Conservation (phyloP, 441 rosid species). For the Corymbia calophylla region DNA sequence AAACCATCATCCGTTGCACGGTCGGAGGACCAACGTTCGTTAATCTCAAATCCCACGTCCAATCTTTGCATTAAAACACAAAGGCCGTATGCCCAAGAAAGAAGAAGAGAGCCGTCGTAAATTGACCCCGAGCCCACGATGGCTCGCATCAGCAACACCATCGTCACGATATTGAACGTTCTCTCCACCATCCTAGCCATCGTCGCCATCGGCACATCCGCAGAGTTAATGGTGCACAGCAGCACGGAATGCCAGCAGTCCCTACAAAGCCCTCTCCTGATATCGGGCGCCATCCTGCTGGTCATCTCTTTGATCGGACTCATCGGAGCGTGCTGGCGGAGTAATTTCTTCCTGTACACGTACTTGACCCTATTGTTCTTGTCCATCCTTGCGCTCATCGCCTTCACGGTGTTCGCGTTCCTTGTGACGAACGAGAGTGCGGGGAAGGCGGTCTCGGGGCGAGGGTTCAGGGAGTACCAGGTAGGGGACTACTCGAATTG, state of each 20-base stretch:
- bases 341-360: neutral
- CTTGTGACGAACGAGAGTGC: neutral
- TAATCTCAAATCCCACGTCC: neutral
- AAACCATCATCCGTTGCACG: neutral
- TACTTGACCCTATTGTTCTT: neutral
- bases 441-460: neutral
- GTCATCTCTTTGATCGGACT: neutral
- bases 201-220: neutral
- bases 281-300: neutral
- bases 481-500: neutral
- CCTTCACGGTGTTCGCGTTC: neutral
- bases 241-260: neutral
- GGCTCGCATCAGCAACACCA: neutral
- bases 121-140: neutral
- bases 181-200: neutral
- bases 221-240: neutral
- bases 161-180: neutral
- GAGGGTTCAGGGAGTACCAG: neutral
- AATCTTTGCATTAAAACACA: neutral
- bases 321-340: neutral
- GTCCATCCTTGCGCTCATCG: neutral
- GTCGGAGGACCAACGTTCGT: neutral
- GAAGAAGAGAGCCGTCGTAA: neutral
- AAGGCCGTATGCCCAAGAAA: neutral
- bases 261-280: neutral